phyloP scores from a whole-genome alignment of 2,329 filamentous ascomycete genomes.

The Diaporthe ampelina region DNA sequence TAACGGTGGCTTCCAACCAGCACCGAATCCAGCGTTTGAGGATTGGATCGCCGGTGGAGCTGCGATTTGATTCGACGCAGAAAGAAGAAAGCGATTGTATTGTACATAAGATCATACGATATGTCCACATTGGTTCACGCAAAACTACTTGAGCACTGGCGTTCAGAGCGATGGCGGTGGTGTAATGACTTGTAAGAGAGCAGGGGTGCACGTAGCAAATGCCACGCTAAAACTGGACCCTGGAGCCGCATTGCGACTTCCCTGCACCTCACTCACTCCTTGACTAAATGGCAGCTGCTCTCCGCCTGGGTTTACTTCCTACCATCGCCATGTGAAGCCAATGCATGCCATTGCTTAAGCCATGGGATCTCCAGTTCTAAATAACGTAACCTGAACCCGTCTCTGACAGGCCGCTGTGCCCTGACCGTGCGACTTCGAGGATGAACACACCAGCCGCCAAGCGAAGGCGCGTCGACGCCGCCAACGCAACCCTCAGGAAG shows the following conservation, averaged over 20 bases:
- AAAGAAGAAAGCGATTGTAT: conserved; percentile 42
- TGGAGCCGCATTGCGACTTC: conserved; percentile 23
- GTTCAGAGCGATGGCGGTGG: conserved; percentile 4
- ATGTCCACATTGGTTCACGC: not conserved
- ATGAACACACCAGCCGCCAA: conserved; percentile 63
- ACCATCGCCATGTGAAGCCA: not conserved
- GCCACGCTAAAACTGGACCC: conserved; percentile 30
- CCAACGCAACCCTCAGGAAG: conserved; percentile 72
- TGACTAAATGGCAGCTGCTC: not conserved
- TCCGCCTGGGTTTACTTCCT: not conserved
- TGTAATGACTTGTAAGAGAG: too few species aligned
- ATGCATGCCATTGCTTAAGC: not conserved
- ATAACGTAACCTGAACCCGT: conserved; percentile 48
- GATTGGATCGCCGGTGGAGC: conserved; percentile 76
- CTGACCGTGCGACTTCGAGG: conserved; percentile 36
- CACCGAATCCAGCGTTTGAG: conserved; percentile 76
- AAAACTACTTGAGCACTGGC: conserved; percentile 30
- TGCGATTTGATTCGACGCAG: conserved; percentile 62
- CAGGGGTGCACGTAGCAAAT: conserved; percentile 20
- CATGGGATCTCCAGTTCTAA: not conserved
- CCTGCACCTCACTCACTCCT: conserved; percentile 25
- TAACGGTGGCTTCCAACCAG: conserved; percentile 59
- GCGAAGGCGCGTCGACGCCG: conserved; percentile 72
- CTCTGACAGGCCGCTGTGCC: conserved; percentile 49
- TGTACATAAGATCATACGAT: conserved; percentile 27